Evolutionary conservation across 768 basidiomycete species (phyloP), one percentile per base, ranked within the genome.

Genomic region (Podaxis sp.): DNA sequence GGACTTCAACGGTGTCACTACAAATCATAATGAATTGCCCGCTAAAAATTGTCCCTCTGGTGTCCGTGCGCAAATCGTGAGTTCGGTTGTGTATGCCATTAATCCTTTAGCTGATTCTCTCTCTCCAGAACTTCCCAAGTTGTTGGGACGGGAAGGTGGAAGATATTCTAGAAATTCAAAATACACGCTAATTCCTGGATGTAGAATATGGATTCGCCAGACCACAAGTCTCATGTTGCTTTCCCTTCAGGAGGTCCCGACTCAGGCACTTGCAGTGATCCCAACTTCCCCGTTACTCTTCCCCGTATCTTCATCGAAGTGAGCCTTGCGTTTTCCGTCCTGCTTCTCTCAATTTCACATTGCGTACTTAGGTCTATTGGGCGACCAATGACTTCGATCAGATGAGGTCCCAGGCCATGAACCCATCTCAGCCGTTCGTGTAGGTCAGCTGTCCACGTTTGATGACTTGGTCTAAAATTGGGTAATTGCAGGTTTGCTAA

Each of bases 111-210:
- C 19, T 33, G 15, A 39, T 40, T 9, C 48, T 49, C 54, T 36
- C 9, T 15, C 22, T n/a, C n/a, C 57, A 84, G 80, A 83, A 82
- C 66, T 82, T 83, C 73, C 80, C 78, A 7, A 83, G 79, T 63
- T 85, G 83, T 69, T 85, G 83, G 83, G 80, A 85, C 67, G 83
- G 83, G 64, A 78, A 80, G 78, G 81, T 82, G 57, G 39, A 66
- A 22, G 33, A 12, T 26, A 19, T 36, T 36, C 39, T 30, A 2
- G 19, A 24, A 52, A 22, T 33, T 51, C 51, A 9, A 28, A 57
- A 57, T 22, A 46, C 9, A 33, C 63, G 53, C 15, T 53, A 39
- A 38, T 61, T 51, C n/a, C 51, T 19, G 30, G n/a, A 7, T 11
- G 13, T 17, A 79, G 79, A 81, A 84, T 68, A 36, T 68, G 40